A percentile compares a stretch with the other conserved stretches of the same genome.
These are phyloP conservation scores for Pleurotus eryngii DNA, from an alignment of 768 basidiomycete species.

Conservation along the genomic window DNA sequence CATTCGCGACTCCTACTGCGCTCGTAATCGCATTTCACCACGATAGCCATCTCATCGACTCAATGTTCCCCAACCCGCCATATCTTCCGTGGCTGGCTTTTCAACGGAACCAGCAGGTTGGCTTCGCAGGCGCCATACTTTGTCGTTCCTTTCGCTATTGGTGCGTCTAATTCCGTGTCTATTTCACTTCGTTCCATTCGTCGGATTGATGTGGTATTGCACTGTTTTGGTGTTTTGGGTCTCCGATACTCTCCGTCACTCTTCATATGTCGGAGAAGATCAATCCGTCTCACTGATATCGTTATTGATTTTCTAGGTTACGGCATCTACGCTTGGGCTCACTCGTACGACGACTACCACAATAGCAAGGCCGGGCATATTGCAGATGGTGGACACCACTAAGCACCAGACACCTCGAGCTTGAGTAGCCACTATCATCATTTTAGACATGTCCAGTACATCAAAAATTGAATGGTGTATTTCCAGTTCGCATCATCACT, in stretches of 20 bases:
- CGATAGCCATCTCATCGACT: conserved; percentile 77
- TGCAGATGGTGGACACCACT: conserved; percentile 38
- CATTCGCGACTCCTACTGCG: neutral
- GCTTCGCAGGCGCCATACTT: conserved; percentile 66
- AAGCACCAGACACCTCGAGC: neutral
- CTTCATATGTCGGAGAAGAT: neutral
- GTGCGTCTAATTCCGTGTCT: conserved; percentile 38
- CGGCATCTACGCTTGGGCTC: conserved; percentile 77
- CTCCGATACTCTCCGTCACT: neutral
- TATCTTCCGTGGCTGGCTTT: conserved; percentile 70
- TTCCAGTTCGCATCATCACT: too few relatives aligned
- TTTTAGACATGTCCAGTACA: neutral
- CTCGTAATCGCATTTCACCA: neutral
- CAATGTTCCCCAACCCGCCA: conserved; percentile 71
- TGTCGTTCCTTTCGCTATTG: conserved; percentile 69
- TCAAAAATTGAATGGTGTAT: neutral
- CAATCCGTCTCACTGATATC: neutral
- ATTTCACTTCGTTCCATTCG: neutral
- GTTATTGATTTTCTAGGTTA: conserved; percentile 55
- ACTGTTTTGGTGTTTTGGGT: neutral
- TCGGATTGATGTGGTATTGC: neutral
- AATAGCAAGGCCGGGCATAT: conserved; percentile 83
- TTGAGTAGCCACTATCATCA: neutral
- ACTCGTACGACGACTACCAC: conserved; percentile 57
- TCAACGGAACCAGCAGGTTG: conserved; percentile 83